Evolutionary conservation across 2,329 filamentous ascomycete genomes (phyloP), one percentile per base, ranked within the genome.

Genomic region (Rhytidhysteron rufulum): DNA sequence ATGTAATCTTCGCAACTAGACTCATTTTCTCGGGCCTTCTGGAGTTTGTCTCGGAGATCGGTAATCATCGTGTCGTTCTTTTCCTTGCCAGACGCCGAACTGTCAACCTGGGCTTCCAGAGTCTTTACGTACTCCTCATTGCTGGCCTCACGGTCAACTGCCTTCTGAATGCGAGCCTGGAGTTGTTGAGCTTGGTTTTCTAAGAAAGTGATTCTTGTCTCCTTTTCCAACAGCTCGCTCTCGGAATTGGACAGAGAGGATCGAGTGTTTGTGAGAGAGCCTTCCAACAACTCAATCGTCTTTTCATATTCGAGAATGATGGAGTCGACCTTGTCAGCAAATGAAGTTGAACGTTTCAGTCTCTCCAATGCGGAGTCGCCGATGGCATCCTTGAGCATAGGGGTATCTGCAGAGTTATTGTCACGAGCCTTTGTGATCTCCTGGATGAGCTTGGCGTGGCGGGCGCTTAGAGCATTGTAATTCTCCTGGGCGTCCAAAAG

Each of bases 241-340:
- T 98, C 94, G 0, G 86, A 90, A 48, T 73, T 84, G 9, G 93
- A 85, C 20, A 98, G 74, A 0, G 87, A 88, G 24, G 86, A 77
- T 42, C 93, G 80, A 1, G 93, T 97, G 57, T 82, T 93, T 1
- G 90, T 90, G 11, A 98, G 78, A 2, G 90, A 96, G 37, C 89
- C 83, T 65, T 98, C 93, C 13, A 98, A 77, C 39, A 81, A 85
- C 63, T 97, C 90, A 36, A 98, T 98, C 0, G 94, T 98, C 75
- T 95, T 97, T 65, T 98, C 94, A 61, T 98, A 98, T 67, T 98
- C 93, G 35, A 97, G 72, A 3, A 98, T 88, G 17, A 98, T 88
- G 58, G 95, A 87, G 58, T 98, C 93, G 16, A 98, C 91, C 20
- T 91, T 91, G 61, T 95, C 86, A 2, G 91, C 90, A 60, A 98